phyloP scores from a whole-genome alignment of 2,329 filamentous ascomycete species.

The Fusarium anthophilum region DNA sequence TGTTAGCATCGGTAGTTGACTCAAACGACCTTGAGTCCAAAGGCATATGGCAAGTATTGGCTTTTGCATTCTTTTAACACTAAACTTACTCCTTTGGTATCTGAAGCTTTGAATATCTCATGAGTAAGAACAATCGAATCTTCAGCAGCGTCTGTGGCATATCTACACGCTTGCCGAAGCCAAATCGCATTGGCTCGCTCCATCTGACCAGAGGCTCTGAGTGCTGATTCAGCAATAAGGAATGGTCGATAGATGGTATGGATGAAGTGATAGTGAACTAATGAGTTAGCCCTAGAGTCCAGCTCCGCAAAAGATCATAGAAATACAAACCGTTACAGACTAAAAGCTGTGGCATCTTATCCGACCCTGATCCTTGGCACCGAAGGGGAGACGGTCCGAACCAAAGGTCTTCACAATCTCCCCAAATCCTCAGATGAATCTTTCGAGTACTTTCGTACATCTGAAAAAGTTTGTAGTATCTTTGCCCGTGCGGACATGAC shows the following conservation, averaged over 20 bases:
- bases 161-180: not conserved
- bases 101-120: not conserved
- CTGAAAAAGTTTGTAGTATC: not conserved
- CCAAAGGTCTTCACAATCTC: not conserved
- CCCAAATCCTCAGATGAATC: not conserved
- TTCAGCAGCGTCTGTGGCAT: not conserved
- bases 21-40: not conserved
- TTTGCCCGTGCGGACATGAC: accelerated
- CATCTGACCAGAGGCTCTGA: not conserved
- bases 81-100: not conserved
- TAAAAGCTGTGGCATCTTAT: not conserved
- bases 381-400: not conserved
- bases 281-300: accelerated
- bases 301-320: accelerated
- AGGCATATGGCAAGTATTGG: not conserved
- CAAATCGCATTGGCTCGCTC: not conserved
- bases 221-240: not conserved
- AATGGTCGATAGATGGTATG: not conserved
- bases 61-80: not conserved
- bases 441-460: not conserved
- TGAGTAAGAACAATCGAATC: not conserved
- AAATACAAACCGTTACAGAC: not conserved
- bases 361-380: not conserved
- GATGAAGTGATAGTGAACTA: not conserved
- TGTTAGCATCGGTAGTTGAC: not conserved